These are phyloP conservation scores for Infundibulicybe gibba DNA, from an alignment of 768 basidiomycete species.

Conservation along the genomic window DNA sequence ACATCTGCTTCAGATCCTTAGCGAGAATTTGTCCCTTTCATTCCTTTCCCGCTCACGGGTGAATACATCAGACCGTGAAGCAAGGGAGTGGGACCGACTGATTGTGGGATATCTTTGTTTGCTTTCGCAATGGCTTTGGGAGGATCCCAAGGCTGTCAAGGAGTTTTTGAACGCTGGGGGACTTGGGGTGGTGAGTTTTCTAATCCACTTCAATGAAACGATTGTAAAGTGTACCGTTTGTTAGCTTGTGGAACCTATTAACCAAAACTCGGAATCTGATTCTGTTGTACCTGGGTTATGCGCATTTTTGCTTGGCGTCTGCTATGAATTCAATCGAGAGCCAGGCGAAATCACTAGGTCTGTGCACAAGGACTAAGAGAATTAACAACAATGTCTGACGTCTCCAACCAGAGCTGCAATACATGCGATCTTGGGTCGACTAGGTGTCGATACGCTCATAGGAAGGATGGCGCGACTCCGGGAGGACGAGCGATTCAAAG, in stretches of 20 bases:
- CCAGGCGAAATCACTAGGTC: slow-evolving; percentile 95
- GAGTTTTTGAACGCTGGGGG: slow-evolving; percentile 92
- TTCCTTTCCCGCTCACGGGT: slow-evolving; percentile 72
- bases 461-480: slow-evolving; percentile 84
- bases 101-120: slow-evolving; percentile 83
- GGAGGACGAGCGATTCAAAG: slow-evolving; percentile 92
- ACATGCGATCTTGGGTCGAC: slow-evolving; percentile 83
- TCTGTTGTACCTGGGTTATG: slow-evolving; percentile 86
- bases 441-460: slow-evolving; percentile 86
- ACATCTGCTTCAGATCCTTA: slow-evolving; percentile 77
- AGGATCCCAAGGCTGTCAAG: slow-evolving; percentile 82
- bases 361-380: background rate
- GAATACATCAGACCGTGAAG: slow-evolving; percentile 64
- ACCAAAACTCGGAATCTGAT: slow-evolving; percentile 84
- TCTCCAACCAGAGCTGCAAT: slow-evolving; percentile 62
- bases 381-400: background rate
- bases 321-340: slow-evolving; percentile 95
- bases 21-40: slow-evolving; percentile 87
- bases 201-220: background rate
- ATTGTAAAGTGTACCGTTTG: background rate
- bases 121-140: slow-evolving; percentile 94
- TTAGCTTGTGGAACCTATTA: slow-evolving; percentile 89
- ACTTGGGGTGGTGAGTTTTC: slow-evolving; percentile 79
- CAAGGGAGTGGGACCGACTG: slow-evolving; percentile 87
- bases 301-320: slow-evolving; percentile 86